Base-by-base conservation (phyloP, 768 basidiomycete genomes). In the Fomitopsis pulvina region DNA sequence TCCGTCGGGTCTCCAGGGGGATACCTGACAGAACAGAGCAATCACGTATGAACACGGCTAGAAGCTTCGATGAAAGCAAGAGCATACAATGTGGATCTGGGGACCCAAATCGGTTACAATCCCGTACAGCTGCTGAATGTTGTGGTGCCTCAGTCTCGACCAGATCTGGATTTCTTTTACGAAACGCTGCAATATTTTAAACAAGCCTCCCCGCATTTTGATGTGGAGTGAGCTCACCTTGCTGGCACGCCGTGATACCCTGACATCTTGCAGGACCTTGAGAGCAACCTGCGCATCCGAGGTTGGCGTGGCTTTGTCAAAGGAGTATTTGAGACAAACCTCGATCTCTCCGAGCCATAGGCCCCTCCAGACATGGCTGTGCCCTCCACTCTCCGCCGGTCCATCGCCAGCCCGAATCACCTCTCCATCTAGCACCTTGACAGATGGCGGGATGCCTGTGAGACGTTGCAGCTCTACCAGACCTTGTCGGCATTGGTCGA, bases 1-100 rank as follows among this genome's bases (percentile, higher is more conserved):
- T 37, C 78, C 79, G 55, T 79, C 73, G 29, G 71, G 68, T 65
- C 80, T 79, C 81, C 81, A 83, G 4, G 80, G 77, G 9, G 80
- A 80, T 27, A 83, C 78, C 79, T 43, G 10, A 32, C 11, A 38
- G 11, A 24, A 32, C 10, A 29, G 29, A 24, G 30, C 38, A 20
- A 45, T 22, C 12, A 45, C 34, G 51, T 10, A 8, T 11, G 11
- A 8, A 41, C 21, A 21, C 10, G 40, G 10, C n/a, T 11, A 12
- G 32, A 50, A 49, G 47, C 45, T 30, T 27, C 11, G 48, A 40
- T 8, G 8, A 51, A 22, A 55, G n/a, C n/a, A n/a, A n/a, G n/a
- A n/a, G n/a, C 63, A 12, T 57, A 70, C 79, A 60, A 77, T 78
- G 55, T 80, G 71, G 41, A 81, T 66, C 38, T 73, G 68, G 34